phyloP scores from a whole-genome alignment of 129 eudicot species.

The Calendula officinalis region DNA sequence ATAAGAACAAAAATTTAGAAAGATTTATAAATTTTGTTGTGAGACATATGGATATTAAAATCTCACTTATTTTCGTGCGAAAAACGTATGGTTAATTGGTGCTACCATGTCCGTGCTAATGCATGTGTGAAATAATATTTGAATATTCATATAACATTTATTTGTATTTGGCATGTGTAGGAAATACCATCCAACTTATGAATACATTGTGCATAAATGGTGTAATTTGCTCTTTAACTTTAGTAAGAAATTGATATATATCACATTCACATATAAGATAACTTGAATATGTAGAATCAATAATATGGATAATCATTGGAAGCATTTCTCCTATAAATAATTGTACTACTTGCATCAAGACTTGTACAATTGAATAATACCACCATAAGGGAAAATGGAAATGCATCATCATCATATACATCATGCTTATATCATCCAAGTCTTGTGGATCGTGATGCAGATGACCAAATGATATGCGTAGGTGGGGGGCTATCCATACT shows the following conservation, averaged over 20 bases:
- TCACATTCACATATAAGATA: slow-evolving; percentile 4
- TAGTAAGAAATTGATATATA: background rate
- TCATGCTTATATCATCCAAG: slow-evolving; percentile 73
- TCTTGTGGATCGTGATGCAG: slow-evolving; percentile 52
- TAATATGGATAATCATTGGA: slow-evolving; percentile 4
- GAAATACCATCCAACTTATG: background rate
- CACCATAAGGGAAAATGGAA: slow-evolving; percentile 21
- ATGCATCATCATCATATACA: slow-evolving; percentile 42
- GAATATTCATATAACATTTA: too few relatives aligned
- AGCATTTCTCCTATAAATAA: slow-evolving; percentile 6
- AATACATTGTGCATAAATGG: background rate
- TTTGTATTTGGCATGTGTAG: background rate
- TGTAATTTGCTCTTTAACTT: background rate
- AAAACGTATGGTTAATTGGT: too few relatives aligned
- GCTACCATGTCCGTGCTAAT: too few relatives aligned
- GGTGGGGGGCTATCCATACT: slow-evolving; percentile 40
- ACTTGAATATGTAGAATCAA: background rate
- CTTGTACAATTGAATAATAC: slow-evolving; percentile 11
- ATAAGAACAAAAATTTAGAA: too few relatives aligned
- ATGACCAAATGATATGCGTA: slow-evolving; percentile 32
- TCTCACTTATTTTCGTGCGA: too few relatives aligned
- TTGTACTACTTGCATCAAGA: slow-evolving; percentile 11
- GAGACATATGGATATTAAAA: too few relatives aligned
- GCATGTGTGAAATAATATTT: too few relatives aligned
- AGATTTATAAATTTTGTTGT: too few relatives aligned